Conservation (phyloP, 306 rosid species). For the Inga oerstediana region DNA sequence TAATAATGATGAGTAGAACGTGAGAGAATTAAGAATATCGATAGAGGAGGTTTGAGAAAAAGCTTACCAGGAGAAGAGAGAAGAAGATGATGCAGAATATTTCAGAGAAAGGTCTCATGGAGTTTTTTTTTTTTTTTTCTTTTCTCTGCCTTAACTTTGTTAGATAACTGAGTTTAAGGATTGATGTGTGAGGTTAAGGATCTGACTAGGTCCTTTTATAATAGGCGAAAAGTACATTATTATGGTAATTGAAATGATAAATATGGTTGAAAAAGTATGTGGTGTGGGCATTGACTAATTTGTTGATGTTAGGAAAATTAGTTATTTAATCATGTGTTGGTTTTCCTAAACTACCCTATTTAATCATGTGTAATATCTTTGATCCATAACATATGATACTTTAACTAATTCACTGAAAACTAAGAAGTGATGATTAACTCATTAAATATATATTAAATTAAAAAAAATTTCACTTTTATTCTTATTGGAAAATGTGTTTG, state of each 20-base stretch:
- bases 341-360: no score
- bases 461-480: no score
- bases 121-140: not conserved
- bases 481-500: no score
- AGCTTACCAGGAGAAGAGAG: conserved; percentile 58
- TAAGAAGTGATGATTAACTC: no score
- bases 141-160: not conserved
- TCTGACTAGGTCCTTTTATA: conserved; percentile 52
- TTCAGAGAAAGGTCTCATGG: conserved; percentile 54
- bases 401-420: no score
- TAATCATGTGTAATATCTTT: no score
- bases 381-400: no score
- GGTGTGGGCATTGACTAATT: not conserved
- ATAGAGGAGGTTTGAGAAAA: conserved; percentile 1
- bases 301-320: no score
- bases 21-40: not conserved
- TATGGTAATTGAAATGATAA: not conserved
- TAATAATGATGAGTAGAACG: not conserved
- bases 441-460: no score
- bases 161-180: conserved; percentile 34
- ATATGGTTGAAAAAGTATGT: not conserved
- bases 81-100: not conserved
- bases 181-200: conserved; percentile 26
- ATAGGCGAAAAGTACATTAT: not conserved
- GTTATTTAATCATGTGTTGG: no score